Evolutionary conservation across 1,139 yeast species (phyloP).

Genomic region (Kurtzmaniella quercitrusa): DNA sequence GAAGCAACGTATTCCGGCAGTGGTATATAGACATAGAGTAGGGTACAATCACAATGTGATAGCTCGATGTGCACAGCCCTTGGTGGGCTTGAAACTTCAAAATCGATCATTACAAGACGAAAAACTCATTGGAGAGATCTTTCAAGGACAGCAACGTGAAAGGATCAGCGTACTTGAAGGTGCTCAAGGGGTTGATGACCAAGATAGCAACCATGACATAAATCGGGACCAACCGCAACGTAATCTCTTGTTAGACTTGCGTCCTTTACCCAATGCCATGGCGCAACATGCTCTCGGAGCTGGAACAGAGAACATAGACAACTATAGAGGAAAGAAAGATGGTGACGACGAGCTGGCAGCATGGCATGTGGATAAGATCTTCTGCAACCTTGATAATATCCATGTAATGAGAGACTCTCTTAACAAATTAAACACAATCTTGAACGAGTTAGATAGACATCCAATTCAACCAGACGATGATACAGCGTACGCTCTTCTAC

Average conservation of each 20-base stretch:
- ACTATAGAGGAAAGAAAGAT: slow-evolving; percentile 46
- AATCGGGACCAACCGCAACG: slow-evolving; percentile 39
- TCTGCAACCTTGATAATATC: slow-evolving; percentile 88
- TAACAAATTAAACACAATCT: slow-evolving; percentile 54
- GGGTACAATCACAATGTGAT: slow-evolving; percentile 69
- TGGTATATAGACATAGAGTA: slow-evolving; percentile 66
- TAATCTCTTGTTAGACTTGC: slow-evolving; percentile 80
- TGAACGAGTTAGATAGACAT: slow-evolving; percentile 64
- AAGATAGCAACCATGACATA: not conserved
- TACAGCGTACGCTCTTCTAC: slow-evolving; percentile 30
- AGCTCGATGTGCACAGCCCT: slow-evolving; percentile 87
- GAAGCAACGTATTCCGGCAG: slow-evolving; percentile 76
- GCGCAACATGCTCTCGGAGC: slow-evolving; percentile 98
- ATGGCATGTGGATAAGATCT: slow-evolving; percentile 52
- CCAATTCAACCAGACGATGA: slow-evolving; percentile 23
- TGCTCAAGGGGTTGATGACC: slow-evolving; percentile 17
- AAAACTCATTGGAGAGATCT: slow-evolving; percentile 68
- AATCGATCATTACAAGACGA: slow-evolving; percentile 91
- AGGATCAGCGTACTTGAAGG: slow-evolving; percentile 11
- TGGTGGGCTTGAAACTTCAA: slow-evolving; percentile 81
- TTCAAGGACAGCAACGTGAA: slow-evolving; percentile 42
- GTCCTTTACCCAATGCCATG: slow-evolving; percentile 92
- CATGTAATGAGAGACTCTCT: slow-evolving; percentile 92
- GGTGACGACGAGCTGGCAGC: slow-evolving; percentile 1
- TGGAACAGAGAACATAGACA: slow-evolving; percentile 90